phyloP scores from a whole-genome alignment of 2,329 filamentous ascomycete species.

The Nothopassalora personata region DNA sequence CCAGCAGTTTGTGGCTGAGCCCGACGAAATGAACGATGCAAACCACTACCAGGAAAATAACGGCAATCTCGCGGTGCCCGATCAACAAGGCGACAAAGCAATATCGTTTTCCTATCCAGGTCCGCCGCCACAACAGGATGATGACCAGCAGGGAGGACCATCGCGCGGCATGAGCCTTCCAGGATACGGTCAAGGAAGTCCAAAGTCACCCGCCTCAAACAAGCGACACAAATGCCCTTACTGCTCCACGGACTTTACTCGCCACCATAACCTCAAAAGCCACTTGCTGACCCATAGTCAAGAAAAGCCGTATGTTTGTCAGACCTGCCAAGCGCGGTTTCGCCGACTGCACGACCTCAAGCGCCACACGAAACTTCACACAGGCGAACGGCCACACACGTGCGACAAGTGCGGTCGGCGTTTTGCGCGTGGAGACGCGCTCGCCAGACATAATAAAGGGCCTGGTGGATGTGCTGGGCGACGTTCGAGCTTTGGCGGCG shows the following conservation, averaged over 20 bases:
- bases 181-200: slow-evolving; percentile 49
- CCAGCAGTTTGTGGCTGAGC: slow-evolving; percentile 30
- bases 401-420: slow-evolving; percentile 92
- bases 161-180: slow-evolving; percentile 55
- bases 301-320: slow-evolving; percentile 94
- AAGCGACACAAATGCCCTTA: slow-evolving; percentile 97
- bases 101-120: slow-evolving; percentile 62
- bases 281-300: slow-evolving; percentile 96
- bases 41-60: slow-evolving; percentile 26
- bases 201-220: slow-evolving; percentile 57
- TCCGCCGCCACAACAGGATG: slow-evolving; percentile 42
- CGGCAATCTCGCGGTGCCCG: slow-evolving; percentile 21
- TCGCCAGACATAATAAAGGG: slow-evolving; percentile 92
- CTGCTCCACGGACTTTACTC: slow-evolving; percentile 92
- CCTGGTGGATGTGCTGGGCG: slow-evolving; percentile 91
- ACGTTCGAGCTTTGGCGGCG: slow-evolving; percentile 75
- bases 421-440: slow-evolving; percentile 89
- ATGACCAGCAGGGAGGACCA: slow-evolving; percentile 48
- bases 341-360: slow-evolving; percentile 91
- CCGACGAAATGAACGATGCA: slow-evolving; percentile 35
- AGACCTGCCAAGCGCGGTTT: slow-evolving; percentile 89
- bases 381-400: slow-evolving; percentile 89
- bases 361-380: slow-evolving; percentile 92
- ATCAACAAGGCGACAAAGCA: slow-evolving; percentile 45
- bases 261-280: slow-evolving; percentile 95